Evolutionary conservation across 2,329 filamentous ascomycete genomes (phyloP).

Genomic region (Aspergillus sergii): DNA sequence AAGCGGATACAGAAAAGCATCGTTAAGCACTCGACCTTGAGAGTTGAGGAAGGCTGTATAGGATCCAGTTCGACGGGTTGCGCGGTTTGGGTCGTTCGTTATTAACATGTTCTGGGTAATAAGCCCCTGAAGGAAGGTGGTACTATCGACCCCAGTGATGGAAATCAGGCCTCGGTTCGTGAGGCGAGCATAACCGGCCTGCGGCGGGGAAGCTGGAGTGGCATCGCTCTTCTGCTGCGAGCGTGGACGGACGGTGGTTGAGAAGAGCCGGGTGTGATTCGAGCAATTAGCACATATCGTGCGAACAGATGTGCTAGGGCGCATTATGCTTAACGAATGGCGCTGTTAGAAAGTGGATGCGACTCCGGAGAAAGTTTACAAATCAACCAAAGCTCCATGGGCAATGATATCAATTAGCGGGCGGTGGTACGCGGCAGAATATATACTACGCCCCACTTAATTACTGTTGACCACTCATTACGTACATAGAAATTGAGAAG

Average conservation of each 20-base stretch:
- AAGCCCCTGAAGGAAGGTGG: conserved; percentile 85
- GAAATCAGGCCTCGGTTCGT: conserved; percentile 77
- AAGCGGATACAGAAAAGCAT: conserved; percentile 83
- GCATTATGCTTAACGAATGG: conserved; percentile 31
- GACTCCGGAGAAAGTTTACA: conserved; percentile 24
- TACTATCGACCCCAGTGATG: conserved; percentile 75
- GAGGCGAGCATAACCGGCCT: conserved; percentile 56
- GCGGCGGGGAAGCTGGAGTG: conserved; percentile 39
- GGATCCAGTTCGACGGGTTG: conserved; percentile 54
- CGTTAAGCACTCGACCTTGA: conserved; percentile 79
- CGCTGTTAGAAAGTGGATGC: not conserved
- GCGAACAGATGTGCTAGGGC: conserved; percentile 25
- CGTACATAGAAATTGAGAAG: not conserved
- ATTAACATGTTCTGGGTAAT: conserved; percentile 72
- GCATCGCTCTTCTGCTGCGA: conserved; percentile 22
- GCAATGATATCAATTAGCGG: conserved; percentile 30
- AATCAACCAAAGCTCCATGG: conserved; percentile 24
- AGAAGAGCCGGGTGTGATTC: conserved; percentile 30
- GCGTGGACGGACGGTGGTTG: conserved; percentile 25
- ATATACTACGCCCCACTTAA: not conserved
- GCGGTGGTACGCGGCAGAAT: conserved; percentile 2
- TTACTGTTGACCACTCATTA: not conserved
- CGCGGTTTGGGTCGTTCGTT: conserved; percentile 41
- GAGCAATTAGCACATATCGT: conserved; percentile 36
- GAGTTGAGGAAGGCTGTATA: conserved; percentile 88